Evolutionary conservation across 2,329 filamentous ascomycete genomes (phyloP).

Genomic region (Triangularia setosa): DNA sequence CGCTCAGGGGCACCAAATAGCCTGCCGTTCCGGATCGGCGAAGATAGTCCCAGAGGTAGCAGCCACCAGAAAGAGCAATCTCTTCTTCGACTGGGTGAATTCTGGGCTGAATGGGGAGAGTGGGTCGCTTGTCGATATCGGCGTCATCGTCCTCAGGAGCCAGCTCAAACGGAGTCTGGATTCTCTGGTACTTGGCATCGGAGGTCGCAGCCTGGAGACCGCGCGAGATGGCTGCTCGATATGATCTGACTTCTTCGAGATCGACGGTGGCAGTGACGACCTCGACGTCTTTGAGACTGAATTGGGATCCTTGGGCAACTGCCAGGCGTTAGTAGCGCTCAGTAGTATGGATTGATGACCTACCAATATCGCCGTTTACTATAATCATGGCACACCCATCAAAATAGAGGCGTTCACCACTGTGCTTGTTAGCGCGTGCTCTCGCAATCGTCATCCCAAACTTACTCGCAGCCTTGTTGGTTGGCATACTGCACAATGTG

Average conservation of each 20-base stretch:
- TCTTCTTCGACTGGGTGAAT: constrained; percentile 62
- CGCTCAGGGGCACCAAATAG: constrained; percentile 54
- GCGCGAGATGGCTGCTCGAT: constrained; percentile 52
- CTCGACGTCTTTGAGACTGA: constrained; percentile 62
- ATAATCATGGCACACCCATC: constrained; percentile 63
- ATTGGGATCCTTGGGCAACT: constrained; percentile 63
- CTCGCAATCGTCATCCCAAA: background rate
- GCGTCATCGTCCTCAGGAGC: constrained; percentile 33
- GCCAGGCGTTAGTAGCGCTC: constrained; percentile 50
- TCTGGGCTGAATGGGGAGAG: constrained; percentile 39
- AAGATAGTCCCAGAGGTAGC: constrained; percentile 58
- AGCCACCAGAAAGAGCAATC: constrained; percentile 60
- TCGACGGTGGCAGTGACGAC: constrained; percentile 64
- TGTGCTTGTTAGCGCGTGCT: constrained; percentile 41
- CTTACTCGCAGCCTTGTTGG: constrained; percentile 48
- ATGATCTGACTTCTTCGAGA: constrained; percentile 65
- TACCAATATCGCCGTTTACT: constrained; percentile 45
- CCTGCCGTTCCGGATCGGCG: constrained; percentile 45
- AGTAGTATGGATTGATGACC: background rate
- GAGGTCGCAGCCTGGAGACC: constrained; percentile 53
- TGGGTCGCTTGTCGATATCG: constrained; percentile 28
- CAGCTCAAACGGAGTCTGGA: constrained; percentile 36
- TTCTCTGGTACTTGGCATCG: constrained; percentile 41
- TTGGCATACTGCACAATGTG: constrained; percentile 50
- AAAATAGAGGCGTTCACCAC: constrained; percentile 57